Conservation (phyloP, 306 rosid species). For the Nissolia schottii region DNA sequence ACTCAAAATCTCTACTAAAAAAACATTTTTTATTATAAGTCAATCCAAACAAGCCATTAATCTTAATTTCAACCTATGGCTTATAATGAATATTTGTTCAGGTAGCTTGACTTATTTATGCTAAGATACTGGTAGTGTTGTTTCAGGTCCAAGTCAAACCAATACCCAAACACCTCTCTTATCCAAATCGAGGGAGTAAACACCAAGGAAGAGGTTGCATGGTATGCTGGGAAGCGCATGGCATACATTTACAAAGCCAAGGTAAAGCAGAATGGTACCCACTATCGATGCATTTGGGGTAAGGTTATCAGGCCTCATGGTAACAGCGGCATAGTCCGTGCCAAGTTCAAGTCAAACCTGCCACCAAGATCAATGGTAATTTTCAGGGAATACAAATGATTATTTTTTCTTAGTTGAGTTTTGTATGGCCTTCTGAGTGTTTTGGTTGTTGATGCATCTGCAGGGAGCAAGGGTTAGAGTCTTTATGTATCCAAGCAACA, state of each 20-base stretch:
- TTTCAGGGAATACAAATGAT: neutral
- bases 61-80: neutral
- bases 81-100: neutral
- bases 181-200: constrained; percentile 94
- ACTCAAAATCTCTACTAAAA: too few relatives aligned
- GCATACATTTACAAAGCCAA: constrained; percentile 94
- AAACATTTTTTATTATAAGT: too few relatives aligned
- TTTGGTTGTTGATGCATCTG: neutral
- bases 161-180: constrained; percentile 79
- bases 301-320: constrained; percentile 92
- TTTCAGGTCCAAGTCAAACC: constrained; percentile 87
- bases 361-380: constrained; percentile 93
- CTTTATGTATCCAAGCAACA: constrained; percentile 94
- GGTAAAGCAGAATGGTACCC: constrained; percentile 71
- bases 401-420: neutral
- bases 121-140: neutral
- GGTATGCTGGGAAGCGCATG: constrained; percentile 86
- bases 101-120: neutral
- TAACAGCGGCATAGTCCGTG: constrained; percentile 88
- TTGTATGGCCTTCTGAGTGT: constrained; percentile 11
- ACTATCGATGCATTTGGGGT: constrained; percentile 98
- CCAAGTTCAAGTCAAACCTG: constrained; percentile 85
- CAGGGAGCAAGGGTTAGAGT: constrained; percentile 94
- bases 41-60: too few relatives aligned
- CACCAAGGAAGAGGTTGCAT: constrained; percentile 80